Evolutionary conservation across 1,284 basidiomycete species (phyloP).

Genomic region (Dichomitus squalens): DNA sequence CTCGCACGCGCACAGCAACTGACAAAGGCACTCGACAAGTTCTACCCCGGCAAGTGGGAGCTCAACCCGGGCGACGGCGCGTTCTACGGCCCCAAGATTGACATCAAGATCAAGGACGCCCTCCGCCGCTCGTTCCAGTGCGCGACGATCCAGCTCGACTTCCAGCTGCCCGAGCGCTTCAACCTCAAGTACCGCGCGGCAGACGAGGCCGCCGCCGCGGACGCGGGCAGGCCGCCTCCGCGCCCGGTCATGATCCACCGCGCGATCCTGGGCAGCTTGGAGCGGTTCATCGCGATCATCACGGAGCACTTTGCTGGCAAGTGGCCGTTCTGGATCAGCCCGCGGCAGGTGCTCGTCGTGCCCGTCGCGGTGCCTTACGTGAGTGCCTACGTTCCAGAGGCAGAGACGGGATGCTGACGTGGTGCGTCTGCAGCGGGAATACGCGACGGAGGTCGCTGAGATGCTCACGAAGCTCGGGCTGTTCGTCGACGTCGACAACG

Average conservation of each 20-base stretch:
- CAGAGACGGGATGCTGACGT: neutral
- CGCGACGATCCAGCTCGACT: constrained; percentile 97
- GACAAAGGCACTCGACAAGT: constrained; percentile 81
- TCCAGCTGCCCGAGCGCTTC: constrained; percentile 98
- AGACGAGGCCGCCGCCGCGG: constrained; percentile 60
- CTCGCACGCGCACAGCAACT: constrained; percentile 63
- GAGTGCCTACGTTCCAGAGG: constrained; percentile 35
- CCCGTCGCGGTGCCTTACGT: constrained; percentile 90
- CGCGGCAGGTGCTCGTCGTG: constrained; percentile 92
- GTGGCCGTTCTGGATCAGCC: constrained; percentile 99
- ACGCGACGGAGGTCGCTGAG: constrained; percentile 81
- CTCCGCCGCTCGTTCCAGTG: constrained; percentile 95
- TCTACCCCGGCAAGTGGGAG: constrained; percentile 91
- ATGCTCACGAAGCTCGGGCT: constrained; percentile 75
- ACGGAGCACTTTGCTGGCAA: constrained; percentile 98
- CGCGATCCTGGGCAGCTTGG: constrained; percentile 92
- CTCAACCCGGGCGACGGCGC: constrained; percentile 97
- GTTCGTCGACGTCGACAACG: constrained; percentile 91
- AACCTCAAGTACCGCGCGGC: constrained; percentile 90
- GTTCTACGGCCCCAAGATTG: constrained; percentile 97
- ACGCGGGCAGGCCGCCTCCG: constrained; percentile 52
- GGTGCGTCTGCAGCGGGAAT: constrained; percentile 69
- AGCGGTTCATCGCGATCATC: constrained; percentile 96
- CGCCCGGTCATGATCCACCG: constrained; percentile 99
- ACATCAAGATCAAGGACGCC: constrained; percentile 96